phyloP scores from a whole-genome alignment of 345 rosid species.

The Limnanthes douglasii region DNA sequence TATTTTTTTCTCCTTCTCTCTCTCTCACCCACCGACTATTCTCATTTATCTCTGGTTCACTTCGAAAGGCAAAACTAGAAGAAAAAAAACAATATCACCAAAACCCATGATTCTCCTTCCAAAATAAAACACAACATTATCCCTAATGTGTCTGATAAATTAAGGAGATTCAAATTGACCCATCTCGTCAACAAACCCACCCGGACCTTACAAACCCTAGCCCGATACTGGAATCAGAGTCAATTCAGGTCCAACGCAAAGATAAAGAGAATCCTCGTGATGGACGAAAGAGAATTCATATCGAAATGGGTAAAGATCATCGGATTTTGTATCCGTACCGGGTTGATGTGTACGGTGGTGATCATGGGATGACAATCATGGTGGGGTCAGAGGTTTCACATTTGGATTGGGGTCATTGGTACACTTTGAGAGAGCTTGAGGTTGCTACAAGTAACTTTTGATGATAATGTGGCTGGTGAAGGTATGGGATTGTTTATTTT shows the following conservation, averaged over 20 bases:
- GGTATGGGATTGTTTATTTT: constrained; percentile 92
- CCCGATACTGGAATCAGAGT: constrained; percentile 23
- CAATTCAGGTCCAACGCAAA: constrained; percentile 11
- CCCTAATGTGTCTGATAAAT: constrained; percentile 66
- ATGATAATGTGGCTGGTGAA: constrained; percentile 84
- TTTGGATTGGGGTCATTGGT: constrained; percentile 99
- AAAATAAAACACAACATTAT: constrained; percentile 22
- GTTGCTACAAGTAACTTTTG: constrained; percentile 52
- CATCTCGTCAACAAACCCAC: constrained; percentile 14
- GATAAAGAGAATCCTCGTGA: constrained; percentile 20
- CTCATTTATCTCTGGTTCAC: constrained; percentile 82
- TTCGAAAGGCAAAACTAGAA: constrained; percentile 42
- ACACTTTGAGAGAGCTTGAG: constrained; percentile 86
- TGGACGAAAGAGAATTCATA: constrained; percentile 28
- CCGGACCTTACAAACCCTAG: constrained; percentile 31
- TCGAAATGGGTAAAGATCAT: constrained; percentile 42
- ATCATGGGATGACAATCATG: constrained; percentile 12
- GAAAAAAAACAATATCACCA: constrained; percentile 18
- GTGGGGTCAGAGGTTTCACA: constrained; percentile 85
- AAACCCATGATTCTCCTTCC: constrained; percentile 10
- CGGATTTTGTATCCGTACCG: constrained; percentile 32
- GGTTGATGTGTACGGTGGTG: constrained; percentile 1
- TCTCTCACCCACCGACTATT: too few species aligned
- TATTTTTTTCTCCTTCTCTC: too few species aligned
- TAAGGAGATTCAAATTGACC: constrained; percentile 57